Base-by-base conservation (phyloP, 2,329 filamentous ascomycete species). In the Talaromyces sp. region DNA sequence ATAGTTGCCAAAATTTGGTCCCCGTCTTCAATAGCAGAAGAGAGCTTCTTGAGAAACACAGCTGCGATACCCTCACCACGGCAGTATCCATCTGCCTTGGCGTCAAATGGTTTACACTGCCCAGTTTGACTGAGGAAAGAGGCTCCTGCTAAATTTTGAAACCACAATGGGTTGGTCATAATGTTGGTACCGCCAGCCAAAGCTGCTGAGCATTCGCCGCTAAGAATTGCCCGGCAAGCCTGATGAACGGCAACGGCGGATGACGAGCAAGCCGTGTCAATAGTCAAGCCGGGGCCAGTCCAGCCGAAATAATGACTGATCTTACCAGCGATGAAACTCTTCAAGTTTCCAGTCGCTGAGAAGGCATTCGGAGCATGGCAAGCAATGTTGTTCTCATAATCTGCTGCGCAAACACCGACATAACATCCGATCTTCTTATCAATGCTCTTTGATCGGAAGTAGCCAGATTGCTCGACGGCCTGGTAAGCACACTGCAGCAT, bases 51-150 rank as follows among this genome's bases (percentile, higher is more conserved):
- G 0, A 88, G 66, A 0, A 86, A 72, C 0, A 88, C 67, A 0
- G 76, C 72, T 0, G 78, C 79, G 15, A 84, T 72, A 1, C 84
- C 84, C 61, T 87, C 85, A 7, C 81, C 83, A 1, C 83, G 77
- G 34, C 77, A 83, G 70, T 79, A 85, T 4, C 84, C 84, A 68
- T 84, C 73, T 0, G 80, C 84, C 0, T 68, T 70, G 1, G 69
- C 70, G 69, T 80, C 78, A 74, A 77, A 83, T 73, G 79, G 83
- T 59, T 80, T 81, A 15, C 82, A 86, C 43, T 81, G 78, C 1
- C 84, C 84, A 0, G 81, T 80, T 34, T 84, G 80, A 1, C 77
- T 81, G 0, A 84, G 83, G 84, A 27, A 88, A 80, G 58, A 86
- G 71, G 71, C 81, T 68, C 22, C 73, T 64, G 27, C 76, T 74